phyloP scores from a whole-genome alignment of 768 basidiomycete genomes.

The Psilocybe cubensis region DNA sequence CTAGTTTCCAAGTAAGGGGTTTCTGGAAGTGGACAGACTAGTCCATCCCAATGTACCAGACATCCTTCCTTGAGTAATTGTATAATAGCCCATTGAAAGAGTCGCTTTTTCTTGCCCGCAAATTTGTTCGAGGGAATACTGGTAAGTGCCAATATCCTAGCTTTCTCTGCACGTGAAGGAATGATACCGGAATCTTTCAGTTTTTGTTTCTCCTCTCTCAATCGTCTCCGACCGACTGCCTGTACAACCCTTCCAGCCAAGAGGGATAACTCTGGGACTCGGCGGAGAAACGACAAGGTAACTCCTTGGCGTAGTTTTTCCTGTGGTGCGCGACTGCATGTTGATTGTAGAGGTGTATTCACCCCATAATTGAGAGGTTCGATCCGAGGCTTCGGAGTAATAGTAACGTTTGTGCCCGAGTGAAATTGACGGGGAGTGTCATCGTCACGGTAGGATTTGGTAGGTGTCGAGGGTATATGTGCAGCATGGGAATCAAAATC shows the following conservation, averaged over 20 bases:
- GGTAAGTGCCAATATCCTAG: constrained; percentile 1
- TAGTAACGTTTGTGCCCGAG: constrained; percentile 12
- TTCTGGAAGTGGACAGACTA: constrained; percentile 36
- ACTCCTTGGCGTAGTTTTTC: constrained; percentile 46
- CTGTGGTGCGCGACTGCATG: not conserved
- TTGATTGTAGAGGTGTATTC: not conserved
- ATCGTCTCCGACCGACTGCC: constrained; percentile 59
- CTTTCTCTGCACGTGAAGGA: constrained; percentile 11
- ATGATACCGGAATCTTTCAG: constrained; percentile 31
- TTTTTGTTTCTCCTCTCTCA: constrained; percentile 50
- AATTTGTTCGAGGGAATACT: constrained; percentile 26
- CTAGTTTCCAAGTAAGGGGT: constrained; percentile 20
- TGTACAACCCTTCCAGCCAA: constrained; percentile 68
- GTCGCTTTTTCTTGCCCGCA: constrained; percentile 59
- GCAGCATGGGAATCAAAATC: constrained; percentile 16
- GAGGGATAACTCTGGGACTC: constrained; percentile 71
- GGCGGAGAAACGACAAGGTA: constrained; percentile 74
- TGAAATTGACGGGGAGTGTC: constrained; percentile 15
- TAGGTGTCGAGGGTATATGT: constrained; percentile 35
- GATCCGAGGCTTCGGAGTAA: constrained; percentile 13
- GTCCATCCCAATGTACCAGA: constrained; percentile 75
- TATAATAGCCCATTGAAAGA: constrained; percentile 68
- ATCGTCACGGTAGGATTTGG: constrained; percentile 29
- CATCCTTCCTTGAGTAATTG: constrained; percentile 73
- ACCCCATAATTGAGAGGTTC: constrained; percentile 4